phyloP scores from a whole-genome alignment of 108 stramenopile genomes.

The Nannochloropsis salina region DNA sequence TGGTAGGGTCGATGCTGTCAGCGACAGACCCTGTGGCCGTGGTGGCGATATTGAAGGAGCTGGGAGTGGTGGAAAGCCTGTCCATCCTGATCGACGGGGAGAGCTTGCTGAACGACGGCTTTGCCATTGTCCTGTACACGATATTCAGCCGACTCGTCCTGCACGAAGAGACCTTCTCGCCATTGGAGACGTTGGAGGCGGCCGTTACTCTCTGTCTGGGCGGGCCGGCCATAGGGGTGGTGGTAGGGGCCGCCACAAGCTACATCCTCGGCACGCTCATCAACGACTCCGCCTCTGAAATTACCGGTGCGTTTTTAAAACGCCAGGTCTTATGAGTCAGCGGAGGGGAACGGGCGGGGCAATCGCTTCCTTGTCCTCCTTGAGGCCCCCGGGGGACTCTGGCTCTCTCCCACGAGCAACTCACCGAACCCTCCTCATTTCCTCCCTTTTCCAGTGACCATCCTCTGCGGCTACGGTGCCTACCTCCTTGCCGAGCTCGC shows the following conservation, averaged over 20 bases:
- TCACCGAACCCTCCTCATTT: too few species aligned
- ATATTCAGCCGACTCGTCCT: constrained; percentile 64
- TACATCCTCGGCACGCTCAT: constrained; percentile 38
- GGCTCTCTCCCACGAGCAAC: too few species aligned
- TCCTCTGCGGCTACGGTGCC: constrained; percentile 69
- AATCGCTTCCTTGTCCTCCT: too few species aligned
- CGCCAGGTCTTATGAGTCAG: too few species aligned
- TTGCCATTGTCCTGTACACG: constrained; percentile 79
- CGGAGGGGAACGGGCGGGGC: too few species aligned
- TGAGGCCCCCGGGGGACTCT: too few species aligned
- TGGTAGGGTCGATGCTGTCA: constrained; percentile 75
- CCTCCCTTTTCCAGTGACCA: constrained; percentile 41
- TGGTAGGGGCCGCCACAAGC: constrained; percentile 32
- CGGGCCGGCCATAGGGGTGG: constrained; percentile 65
- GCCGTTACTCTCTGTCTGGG: constrained; percentile 65
- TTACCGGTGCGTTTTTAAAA: constrained; percentile 40
- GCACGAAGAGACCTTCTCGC: constrained; percentile 44
- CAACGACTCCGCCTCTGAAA: constrained; percentile 55
- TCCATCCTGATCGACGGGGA: constrained; percentile 60
- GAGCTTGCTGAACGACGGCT: constrained; percentile 71
- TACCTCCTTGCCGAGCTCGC: constrained; percentile 68
- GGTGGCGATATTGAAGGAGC: constrained; percentile 52
- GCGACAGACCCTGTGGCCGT: constrained; percentile 94
- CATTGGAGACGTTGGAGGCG: constrained; percentile 55
- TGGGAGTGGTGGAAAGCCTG: constrained; percentile 48